A percentile compares a stretch with the other conserved stretches of the same genome.
These are phyloP conservation scores for Tephrocybe sp. DNA, from an alignment of 768 basidiomycete species.

Conservation along the genomic window DNA sequence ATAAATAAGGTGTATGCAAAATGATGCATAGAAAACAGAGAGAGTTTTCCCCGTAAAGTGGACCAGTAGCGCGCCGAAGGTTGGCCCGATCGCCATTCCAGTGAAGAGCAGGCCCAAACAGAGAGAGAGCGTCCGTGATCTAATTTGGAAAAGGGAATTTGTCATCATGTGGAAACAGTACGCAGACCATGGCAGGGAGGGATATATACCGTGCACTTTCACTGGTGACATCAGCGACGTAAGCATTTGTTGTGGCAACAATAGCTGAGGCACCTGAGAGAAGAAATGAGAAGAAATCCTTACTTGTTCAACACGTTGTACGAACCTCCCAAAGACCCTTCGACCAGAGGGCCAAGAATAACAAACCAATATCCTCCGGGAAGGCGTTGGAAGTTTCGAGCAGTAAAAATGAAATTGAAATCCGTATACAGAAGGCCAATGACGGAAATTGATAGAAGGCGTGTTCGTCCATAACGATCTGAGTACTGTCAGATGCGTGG, in stretches of 20 bases:
- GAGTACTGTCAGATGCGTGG: constrained; percentile 47
- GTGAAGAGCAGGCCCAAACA: constrained; percentile 63
- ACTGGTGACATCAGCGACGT: constrained; percentile 65
- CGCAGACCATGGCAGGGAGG: neutral
- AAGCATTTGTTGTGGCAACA: constrained; percentile 56
- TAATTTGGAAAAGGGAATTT: constrained; percentile 20
- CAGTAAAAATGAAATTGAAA: constrained; percentile 63
- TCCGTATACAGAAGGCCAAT: constrained; percentile 63
- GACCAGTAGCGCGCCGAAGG: constrained; percentile 66
- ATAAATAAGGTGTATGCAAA: constrained; percentile 46
- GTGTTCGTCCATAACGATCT: constrained; percentile 72
- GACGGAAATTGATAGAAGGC: constrained; percentile 58
- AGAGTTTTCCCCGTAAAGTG: constrained; percentile 49
- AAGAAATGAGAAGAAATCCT: constrained; percentile 2
- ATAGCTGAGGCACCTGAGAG: constrained; percentile 42
- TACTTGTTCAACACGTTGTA: constrained; percentile 1
- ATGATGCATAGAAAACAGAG: constrained; percentile 71
- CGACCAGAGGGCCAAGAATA: constrained; percentile 58
- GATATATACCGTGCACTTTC: constrained; percentile 47
- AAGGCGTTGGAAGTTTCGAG: constrained; percentile 50
- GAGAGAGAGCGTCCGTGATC: constrained; percentile 65
- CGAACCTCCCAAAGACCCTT: constrained; percentile 73
- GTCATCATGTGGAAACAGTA: neutral
- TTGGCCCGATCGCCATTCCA: constrained; percentile 79
- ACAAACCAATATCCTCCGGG: constrained; percentile 87